Percentiles rank a stretch among this genome's conserved stretches.
Conservation (phyloP, 352 stramenopile genomes). For the Phytophthora pinifolia region DNA sequence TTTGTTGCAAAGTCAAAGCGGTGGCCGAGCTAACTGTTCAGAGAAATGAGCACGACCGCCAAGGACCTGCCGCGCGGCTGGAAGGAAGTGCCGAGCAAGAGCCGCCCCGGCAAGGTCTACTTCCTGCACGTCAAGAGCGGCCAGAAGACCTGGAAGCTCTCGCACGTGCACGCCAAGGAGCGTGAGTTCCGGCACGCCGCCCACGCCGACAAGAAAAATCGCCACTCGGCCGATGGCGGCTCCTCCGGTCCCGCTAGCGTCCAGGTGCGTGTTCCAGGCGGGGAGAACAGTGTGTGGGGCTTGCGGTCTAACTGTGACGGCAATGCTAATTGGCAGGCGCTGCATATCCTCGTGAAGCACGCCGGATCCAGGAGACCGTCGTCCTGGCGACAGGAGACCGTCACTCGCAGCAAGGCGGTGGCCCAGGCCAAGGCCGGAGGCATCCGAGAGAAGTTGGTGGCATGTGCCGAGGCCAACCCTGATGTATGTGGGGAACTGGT, state of each 20-base stretch:
- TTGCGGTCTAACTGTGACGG: background rate
- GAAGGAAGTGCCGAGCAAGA: slow-evolving; percentile 90
- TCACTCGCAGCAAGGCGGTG: slow-evolving; percentile 88
- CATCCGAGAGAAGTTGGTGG: slow-evolving; percentile 82
- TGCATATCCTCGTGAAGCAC: slow-evolving; percentile 92
- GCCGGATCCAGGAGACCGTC: slow-evolving; percentile 74
- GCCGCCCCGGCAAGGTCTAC: slow-evolving; percentile 80
- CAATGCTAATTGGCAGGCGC: slow-evolving; percentile 31
- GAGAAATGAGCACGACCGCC: slow-evolving; percentile 40
- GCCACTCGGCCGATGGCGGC: slow-evolving; percentile 13
- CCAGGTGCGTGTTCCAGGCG: slow-evolving; percentile 29
- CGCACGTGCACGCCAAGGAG: slow-evolving; percentile 83
- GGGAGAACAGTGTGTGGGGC: background rate
- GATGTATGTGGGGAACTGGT: slow-evolving; percentile 37
- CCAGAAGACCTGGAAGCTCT: slow-evolving; percentile 88
- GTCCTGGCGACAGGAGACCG: slow-evolving; percentile 87
- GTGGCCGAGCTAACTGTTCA: background rate
- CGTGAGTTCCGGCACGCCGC: slow-evolving; percentile 63
- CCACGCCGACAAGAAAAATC: slow-evolving; percentile 36
- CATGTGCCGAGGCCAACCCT: slow-evolving; percentile 61
- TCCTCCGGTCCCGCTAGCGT: slow-evolving; percentile 39
- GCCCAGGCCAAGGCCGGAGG: slow-evolving; percentile 73
- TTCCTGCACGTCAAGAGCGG: slow-evolving; percentile 83
- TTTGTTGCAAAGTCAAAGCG: too few relatives aligned
- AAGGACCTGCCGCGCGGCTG: slow-evolving; percentile 81